Evolutionary conservation across 257 asterid genomes (phyloP), one percentile per base, ranked within the genome.

Genomic region (Solanum neorickii): DNA sequence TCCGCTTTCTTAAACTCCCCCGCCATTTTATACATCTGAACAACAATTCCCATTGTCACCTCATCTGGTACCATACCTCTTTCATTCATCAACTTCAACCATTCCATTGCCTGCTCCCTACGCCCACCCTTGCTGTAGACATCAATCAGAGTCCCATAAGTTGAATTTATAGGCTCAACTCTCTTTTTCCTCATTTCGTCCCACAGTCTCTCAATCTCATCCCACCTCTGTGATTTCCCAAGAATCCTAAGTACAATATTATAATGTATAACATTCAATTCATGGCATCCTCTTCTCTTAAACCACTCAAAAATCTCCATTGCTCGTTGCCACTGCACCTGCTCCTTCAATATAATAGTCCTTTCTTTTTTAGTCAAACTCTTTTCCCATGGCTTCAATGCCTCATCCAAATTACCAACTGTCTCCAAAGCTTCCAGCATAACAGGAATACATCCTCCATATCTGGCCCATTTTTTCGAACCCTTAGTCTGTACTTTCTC

Each of bases 61-160:
- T 97, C 99, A 59, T 97, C 99, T 0, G 99, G 99, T 87, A 90
- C 96, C 91, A 97, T 92, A 27, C 91, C 87, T 76, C 86, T 89
- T 78, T 88, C 86, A 46, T 87, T 92, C 99, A 97, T 97, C 92
- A 93, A 89, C 16, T 93, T 94, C 93, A 97, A 87, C 97, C 97
- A 97, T 86, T 92, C 89, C 86, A 93, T 88, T 10, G 99, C 98
- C 82, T 90, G 91, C 23, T 92, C 93, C 73, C 88, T 88, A 3
- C 66, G 90, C 76, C 98, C 97, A 9, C 96, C 98, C 91, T 95
- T 97, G 87, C 95, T 86, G 85, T 93, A 93, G 65, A 95, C 98
- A 90, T 97, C 99, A 41, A 96, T 97, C 89, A 97, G 87, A 83
- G 99, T 97, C 4, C 99, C 99, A 86, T 97, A 97, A 1, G 98